phyloP scores from a whole-genome alignment of 805 yeast genomes.

The Saccharomycopsis lassenensis region DNA sequence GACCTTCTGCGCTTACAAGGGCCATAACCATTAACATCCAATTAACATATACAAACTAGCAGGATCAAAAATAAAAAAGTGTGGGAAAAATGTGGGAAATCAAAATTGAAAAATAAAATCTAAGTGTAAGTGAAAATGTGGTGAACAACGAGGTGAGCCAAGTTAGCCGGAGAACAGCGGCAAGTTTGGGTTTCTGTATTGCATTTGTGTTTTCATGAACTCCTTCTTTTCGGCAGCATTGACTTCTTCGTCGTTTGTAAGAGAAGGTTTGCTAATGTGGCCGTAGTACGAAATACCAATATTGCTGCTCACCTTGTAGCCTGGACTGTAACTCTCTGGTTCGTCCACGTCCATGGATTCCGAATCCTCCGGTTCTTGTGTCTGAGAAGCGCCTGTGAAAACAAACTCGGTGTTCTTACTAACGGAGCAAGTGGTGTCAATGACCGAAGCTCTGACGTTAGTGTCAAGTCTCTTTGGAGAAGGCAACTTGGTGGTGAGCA shows the following conservation, averaged over 20 bases:
- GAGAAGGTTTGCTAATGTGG: conserved; percentile 13
- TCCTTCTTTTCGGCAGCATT: conserved; percentile 11
- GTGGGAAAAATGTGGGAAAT: too few relatives aligned
- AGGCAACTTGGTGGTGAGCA: conserved; percentile 4
- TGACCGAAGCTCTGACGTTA: conserved; percentile 5
- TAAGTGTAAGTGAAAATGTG: too few relatives aligned
- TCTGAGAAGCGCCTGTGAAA: too few relatives aligned
- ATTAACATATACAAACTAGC: too few relatives aligned
- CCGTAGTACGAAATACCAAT: conserved; percentile 17
- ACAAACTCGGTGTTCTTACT: conserved; percentile 1
- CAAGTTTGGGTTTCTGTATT: conserved; percentile 15
- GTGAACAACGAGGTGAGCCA: too few relatives aligned
- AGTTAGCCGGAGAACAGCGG: too few relatives aligned
- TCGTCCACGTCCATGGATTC: too few relatives aligned
- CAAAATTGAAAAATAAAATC: too few relatives aligned
- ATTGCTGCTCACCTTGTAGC: conserved; percentile 11
- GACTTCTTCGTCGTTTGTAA: conserved; percentile 6
- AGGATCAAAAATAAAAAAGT: too few relatives aligned
- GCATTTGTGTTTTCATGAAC: conserved; percentile 7
- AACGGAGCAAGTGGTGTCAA: conserved; percentile 7
- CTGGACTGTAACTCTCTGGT: too few relatives aligned
- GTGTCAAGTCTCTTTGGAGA: not conserved
- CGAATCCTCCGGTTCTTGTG: too few relatives aligned
- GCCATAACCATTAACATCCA: not conserved
- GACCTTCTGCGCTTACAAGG: not conserved